A percentile compares a stretch with the other conserved stretches of the same genome.
phyloP scores from a whole-genome alignment of 2,329 filamentous ascomycete species.

The Fonsecaea nubica region DNA sequence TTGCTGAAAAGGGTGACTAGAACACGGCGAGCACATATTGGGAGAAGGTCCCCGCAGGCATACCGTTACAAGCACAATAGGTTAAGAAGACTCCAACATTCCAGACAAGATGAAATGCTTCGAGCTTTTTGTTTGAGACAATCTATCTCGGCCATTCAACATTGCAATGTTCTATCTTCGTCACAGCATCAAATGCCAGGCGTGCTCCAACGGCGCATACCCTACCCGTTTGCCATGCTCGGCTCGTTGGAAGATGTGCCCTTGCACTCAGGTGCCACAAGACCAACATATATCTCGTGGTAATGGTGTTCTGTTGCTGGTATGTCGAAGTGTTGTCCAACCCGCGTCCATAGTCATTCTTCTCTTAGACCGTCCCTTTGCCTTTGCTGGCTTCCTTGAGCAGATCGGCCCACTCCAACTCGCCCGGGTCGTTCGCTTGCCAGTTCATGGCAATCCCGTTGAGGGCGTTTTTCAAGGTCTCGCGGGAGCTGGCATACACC shows the following conservation, averaged over 20 bases:
- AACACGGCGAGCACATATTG: background rate
- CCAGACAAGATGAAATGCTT: constrained; percentile 13
- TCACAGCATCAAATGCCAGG: constrained; percentile 25
- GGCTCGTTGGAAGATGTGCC: constrained; percentile 21
- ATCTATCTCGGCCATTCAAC: constrained; percentile 28
- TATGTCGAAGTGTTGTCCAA: constrained; percentile 13
- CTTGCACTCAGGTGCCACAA: constrained; percentile 1
- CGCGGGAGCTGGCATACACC: constrained; percentile 59
- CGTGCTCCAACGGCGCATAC: constrained; percentile 26
- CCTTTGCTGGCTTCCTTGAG: constrained; percentile 46
- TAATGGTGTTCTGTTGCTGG: constrained; percentile 3
- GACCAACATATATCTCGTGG: background rate
- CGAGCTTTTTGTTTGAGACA: constrained; percentile 22
- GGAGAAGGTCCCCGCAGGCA: background rate
- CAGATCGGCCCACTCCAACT: constrained; percentile 45
- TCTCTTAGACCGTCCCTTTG: constrained; percentile 37
- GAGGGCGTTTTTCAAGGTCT: constrained; percentile 57
- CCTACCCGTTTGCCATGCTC: constrained; percentile 20
- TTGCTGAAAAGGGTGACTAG: background rate
- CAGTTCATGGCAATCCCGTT: constrained; percentile 47
- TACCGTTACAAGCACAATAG: background rate
- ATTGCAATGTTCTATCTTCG: constrained; percentile 21
- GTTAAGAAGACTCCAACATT: background rate
- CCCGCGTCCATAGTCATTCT: background rate
- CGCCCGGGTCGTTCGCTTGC: constrained; percentile 46